Evolutionary conservation across 306 rosid species (phyloP).

Genomic region (Notholithocarpus densiflorus): DNA sequence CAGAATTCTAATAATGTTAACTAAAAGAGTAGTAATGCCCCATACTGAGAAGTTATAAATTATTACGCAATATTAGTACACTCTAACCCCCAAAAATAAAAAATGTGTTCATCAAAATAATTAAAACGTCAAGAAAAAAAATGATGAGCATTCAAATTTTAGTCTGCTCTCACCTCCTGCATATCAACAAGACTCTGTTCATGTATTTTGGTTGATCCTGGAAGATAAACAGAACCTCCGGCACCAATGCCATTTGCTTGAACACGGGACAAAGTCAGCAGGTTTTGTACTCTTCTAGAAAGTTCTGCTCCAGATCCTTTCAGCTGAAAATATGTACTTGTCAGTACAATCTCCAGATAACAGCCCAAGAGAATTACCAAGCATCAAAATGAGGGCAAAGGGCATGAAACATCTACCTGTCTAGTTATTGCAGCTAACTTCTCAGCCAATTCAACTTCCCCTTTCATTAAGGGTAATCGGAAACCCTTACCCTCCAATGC

Average conservation of each 20-base stretch:
- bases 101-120: neutral
- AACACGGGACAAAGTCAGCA: slow-evolving; percentile 64
- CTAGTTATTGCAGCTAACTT: slow-evolving; percentile 81
- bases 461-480: slow-evolving; percentile 82
- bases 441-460: slow-evolving; percentile 91
- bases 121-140: neutral
- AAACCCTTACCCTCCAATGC: slow-evolving; percentile 91
- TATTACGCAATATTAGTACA: too few relatives aligned
- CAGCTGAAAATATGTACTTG: slow-evolving; percentile 50
- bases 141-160: neutral
- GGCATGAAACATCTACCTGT: slow-evolving; percentile 50
- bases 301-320: slow-evolving; percentile 91
- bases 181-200: slow-evolving; percentile 80
- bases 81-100: too few relatives aligned
- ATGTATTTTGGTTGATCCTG: slow-evolving; percentile 79
- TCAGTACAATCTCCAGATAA: slow-evolving; percentile 27
- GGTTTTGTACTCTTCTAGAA: slow-evolving; percentile 86
- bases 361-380: neutral
- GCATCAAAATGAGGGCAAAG: neutral
- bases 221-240: slow-evolving; percentile 63
- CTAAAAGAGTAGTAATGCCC: neutral
- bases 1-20: neutral
- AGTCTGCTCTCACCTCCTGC: slow-evolving; percentile 67
- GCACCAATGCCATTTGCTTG: slow-evolving; percentile 59
- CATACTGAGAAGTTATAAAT: neutral